phyloP scores from a whole-genome alignment of 768 basidiomycete species.

The Trametes gibbosa region DNA sequence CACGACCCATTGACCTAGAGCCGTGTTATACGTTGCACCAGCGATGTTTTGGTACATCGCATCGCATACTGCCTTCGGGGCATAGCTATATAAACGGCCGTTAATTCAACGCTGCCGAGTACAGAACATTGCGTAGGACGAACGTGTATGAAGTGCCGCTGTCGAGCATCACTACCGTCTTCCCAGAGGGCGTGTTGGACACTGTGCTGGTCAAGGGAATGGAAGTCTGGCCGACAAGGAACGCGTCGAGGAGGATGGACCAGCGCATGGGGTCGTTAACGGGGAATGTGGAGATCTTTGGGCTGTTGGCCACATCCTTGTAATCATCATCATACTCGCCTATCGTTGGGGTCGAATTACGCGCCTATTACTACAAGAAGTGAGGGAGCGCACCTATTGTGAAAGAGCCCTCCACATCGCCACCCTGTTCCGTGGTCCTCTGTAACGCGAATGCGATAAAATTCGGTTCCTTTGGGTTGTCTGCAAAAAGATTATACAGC shows the following conservation, averaged over 20 bases:
- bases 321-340: conserved; percentile 71
- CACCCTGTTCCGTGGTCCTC: conserved; percentile 48
- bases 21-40: conserved; percentile 58
- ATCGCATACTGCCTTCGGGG: conserved; percentile 57
- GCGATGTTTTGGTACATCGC: conserved; percentile 65
- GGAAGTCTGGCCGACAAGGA: conserved; percentile 56
- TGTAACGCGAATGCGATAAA: conserved; percentile 78
- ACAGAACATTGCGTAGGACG: conserved; percentile 24
- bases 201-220: conserved; percentile 55
- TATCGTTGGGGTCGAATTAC: conserved; percentile 21
- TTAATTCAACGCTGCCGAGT: not conserved
- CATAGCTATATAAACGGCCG: conserved; percentile 49
- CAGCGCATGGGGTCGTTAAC: conserved; percentile 60
- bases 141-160: conserved; percentile 82
- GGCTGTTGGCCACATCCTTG: conserved; percentile 51
- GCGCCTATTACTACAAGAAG: not conserved
- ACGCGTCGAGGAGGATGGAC: conserved; percentile 73
- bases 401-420: conserved; percentile 65
- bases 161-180: conserved; percentile 75
- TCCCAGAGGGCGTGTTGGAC: conserved; percentile 56
- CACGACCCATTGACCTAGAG: conserved; percentile 61
- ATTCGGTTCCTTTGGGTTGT: conserved; percentile 70
- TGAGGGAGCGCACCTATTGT: conserved; percentile 53
- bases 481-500: conserved; percentile 71
- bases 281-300: conserved; percentile 74